Evolutionary conservation across 169 alveolate genomes (phyloP).

Genomic region (Eimeria acervulina): DNA sequence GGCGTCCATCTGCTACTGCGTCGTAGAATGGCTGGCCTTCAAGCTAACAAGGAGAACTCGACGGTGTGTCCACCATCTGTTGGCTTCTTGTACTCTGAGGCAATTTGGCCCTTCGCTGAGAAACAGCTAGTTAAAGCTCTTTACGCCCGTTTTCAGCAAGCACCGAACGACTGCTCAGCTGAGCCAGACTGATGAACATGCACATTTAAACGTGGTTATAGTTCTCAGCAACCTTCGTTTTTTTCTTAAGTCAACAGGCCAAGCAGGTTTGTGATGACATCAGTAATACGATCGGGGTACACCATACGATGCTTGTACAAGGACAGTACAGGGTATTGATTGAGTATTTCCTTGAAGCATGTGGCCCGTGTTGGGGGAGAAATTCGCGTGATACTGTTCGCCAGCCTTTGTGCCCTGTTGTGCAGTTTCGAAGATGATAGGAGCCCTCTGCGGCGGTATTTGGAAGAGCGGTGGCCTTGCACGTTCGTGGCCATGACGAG

Average conservation of each 20-base stretch:
- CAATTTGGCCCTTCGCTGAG: not conserved
- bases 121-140: not conserved
- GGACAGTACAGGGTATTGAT: not conserved
- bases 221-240: not conserved
- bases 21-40: conserved; percentile 67
- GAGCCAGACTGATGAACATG: not conserved
- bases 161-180: not conserved
- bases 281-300: not conserved
- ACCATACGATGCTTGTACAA: not conserved
- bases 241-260: not conserved
- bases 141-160: not conserved
- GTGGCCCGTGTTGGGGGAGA: not conserved
- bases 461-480: conserved; percentile 77
- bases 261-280: not conserved
- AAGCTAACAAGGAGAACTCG: conserved; percentile 27
- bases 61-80: not conserved
- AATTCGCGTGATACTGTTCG: not conserved
- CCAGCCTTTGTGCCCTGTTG: not conserved
- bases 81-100: not conserved
- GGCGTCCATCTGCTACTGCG: conserved; percentile 45
- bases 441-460: conserved; percentile 31
- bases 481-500: conserved; percentile 1
- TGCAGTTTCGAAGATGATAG: conserved; percentile 59
- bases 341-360: not conserved
- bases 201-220: not conserved